Evolutionary conservation across 2,329 filamentous ascomycete species (phyloP), one percentile per base, ranked within the genome.

Genomic region (Clathrospora elynae): DNA sequence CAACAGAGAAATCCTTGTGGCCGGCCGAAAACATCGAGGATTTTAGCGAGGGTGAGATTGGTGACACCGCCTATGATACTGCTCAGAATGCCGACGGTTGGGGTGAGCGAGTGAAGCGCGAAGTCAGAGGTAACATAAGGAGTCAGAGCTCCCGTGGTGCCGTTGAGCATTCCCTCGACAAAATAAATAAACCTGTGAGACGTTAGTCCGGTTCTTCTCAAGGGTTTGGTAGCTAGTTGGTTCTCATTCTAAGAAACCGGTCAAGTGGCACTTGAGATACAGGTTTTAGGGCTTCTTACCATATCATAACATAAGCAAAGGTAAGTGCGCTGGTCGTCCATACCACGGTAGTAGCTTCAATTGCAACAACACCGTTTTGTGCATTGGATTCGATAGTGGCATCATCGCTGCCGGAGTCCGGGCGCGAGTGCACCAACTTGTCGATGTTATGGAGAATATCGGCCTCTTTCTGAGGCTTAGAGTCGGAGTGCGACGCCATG

Each of bases 131-230:
- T 68, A 42, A 77, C 73, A 39, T 66, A 71, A 3, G 66, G 57
- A 0, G 49, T 41, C 6, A 71, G 20, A 5, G 70, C 71, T 35
- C 62, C 62, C 13, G 69, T 67, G 24, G 69, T 67, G 16, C 64
- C 62, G 33, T 71, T 55, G 35, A 75, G 64, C 25, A 76, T 54
- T 4, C 68, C 73, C 33, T 78, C 75, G 52, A 72, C 68, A 41
- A 78, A 73, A 31, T 71, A 53, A 66, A 20, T 43, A 62, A 64
- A 24, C 22, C 22, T 24, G 22, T 24, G 22, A 11, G 11, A 11
- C 22, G 22, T 24, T 11, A 24, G 22, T 11, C n/a, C n/a, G n/a
- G n/a, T n/a, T n/a, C n/a, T n/a, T n/a, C n/a, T n/a, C n/a, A n/a
- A n/a, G n/a, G n/a, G n/a, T n/a, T n/a, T n/a, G n/a, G n/a, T n/a